Evolutionary conservation across 257 asterid species (phyloP).

Genomic region (Solanum neorickii): DNA sequence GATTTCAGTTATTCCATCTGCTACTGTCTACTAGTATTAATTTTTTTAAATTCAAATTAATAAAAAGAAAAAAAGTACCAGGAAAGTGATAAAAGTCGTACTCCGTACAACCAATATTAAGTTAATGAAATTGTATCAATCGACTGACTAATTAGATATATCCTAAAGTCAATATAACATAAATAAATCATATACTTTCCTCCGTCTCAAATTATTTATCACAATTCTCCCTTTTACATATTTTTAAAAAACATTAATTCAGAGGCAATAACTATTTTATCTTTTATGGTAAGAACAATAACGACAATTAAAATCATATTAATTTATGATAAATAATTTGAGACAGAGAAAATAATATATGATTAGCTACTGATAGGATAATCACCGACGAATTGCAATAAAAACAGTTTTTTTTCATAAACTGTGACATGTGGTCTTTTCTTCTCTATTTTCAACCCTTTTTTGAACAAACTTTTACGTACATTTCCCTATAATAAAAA

Average conservation of each 20-base stretch:
- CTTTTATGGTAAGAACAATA: too few species aligned
- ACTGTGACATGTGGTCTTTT: constrained; percentile 31
- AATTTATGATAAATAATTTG: not conserved
- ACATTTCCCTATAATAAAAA: constrained; percentile 23
- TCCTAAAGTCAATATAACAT: not conserved
- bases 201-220: not conserved
- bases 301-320: not conserved
- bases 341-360: fast-evolving
- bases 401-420: not conserved
- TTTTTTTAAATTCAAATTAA: not conserved
- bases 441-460: not conserved
- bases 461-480: constrained; percentile 8
- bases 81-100: not conserved
- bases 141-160: not conserved
- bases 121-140: not conserved
- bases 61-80: not conserved
- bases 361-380: not conserved
- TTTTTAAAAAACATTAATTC: not conserved
- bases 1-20: not conserved
- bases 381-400: constrained; percentile 27
- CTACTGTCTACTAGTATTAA: not conserved
- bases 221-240: fast-evolving
- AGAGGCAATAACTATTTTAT: not conserved
- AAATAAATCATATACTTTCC: not conserved
- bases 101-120: not conserved